Percentiles rank a stretch among this genome's conserved stretches.
phyloP scores from a whole-genome alignment of 2,329 filamentous ascomycete species.

The Sclerotinia trifoliorum region DNA sequence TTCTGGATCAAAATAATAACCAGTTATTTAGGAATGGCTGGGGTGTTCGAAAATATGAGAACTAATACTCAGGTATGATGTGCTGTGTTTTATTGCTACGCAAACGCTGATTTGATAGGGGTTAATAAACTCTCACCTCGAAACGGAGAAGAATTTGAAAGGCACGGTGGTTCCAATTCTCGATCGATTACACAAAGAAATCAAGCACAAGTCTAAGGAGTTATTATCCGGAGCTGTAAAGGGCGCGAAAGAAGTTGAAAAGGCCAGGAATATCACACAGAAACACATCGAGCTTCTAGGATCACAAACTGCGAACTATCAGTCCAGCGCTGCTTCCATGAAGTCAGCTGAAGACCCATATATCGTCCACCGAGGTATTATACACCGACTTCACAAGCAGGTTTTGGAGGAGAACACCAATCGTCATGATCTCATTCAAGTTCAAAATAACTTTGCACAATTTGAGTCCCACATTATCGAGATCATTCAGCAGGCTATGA shows the following conservation, averaged over 20 bases:
- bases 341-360: constrained; percentile 81
- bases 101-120: constrained; percentile 50
- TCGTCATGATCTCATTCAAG: constrained; percentile 81
- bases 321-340: constrained; percentile 70
- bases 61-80: constrained; percentile 72
- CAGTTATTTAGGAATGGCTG: constrained; percentile 57
- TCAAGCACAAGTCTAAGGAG: constrained; percentile 96
- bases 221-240: constrained; percentile 77
- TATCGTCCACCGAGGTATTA: constrained; percentile 75
- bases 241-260: constrained; percentile 86
- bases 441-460: constrained; percentile 84
- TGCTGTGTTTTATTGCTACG: neutral
- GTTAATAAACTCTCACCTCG: constrained; percentile 81
- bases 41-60: constrained; percentile 91
- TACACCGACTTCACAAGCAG: constrained; percentile 85
- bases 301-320: constrained; percentile 77
- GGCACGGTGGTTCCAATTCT: constrained; percentile 82
- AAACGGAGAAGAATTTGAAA: constrained; percentile 89
- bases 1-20: too few relatives aligned
- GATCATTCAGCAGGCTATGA: constrained; percentile 78
- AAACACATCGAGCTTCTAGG: constrained; percentile 95
- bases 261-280: constrained; percentile 80
- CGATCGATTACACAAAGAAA: constrained; percentile 88
- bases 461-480: constrained; percentile 86
- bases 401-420: constrained; percentile 95